phyloP scores from a whole-genome alignment of 2,329 filamentous ascomycete species.

The Pyricularia sp. region DNA sequence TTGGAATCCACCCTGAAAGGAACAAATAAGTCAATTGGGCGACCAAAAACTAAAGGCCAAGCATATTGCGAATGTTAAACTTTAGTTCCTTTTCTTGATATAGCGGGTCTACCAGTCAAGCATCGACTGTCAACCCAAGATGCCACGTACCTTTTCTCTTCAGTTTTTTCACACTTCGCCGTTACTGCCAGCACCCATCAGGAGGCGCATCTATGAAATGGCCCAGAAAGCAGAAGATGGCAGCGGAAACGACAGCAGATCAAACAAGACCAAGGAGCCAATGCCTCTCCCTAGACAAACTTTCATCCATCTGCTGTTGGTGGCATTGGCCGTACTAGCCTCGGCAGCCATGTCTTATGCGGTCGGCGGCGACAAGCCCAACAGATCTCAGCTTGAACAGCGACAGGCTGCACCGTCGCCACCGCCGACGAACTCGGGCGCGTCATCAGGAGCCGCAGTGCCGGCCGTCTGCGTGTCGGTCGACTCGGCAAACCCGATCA shows the following conservation, averaged over 20 bases:
- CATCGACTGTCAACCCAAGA: not conserved
- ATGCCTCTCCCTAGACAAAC: not conserved
- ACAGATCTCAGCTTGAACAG: not conserved
- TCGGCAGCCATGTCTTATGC: not conserved
- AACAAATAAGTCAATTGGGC: not conserved
- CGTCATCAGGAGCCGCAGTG: not conserved
- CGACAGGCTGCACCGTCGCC: not conserved
- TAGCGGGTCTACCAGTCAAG: not conserved
- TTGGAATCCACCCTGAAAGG: not conserved
- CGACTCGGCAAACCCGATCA: conserved; percentile 33
- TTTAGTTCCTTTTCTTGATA: too few relatives aligned
- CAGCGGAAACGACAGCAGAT: not conserved
- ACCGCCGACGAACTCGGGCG: not conserved
- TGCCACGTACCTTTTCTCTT: not conserved
- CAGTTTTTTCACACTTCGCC: not conserved
- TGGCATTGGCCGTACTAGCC: not conserved
- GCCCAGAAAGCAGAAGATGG: not conserved
- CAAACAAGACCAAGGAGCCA: not conserved
- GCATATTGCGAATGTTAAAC: not conserved
- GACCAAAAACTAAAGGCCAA: not conserved
- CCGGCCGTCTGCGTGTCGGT: conserved; percentile 13
- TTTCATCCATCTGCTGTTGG: not conserved
- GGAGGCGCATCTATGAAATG: not conserved
- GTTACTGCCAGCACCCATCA: not conserved
- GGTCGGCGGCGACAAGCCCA: not conserved